Conservation (phyloP, 306 rosid genomes). For the Sophora flavescens region DNA sequence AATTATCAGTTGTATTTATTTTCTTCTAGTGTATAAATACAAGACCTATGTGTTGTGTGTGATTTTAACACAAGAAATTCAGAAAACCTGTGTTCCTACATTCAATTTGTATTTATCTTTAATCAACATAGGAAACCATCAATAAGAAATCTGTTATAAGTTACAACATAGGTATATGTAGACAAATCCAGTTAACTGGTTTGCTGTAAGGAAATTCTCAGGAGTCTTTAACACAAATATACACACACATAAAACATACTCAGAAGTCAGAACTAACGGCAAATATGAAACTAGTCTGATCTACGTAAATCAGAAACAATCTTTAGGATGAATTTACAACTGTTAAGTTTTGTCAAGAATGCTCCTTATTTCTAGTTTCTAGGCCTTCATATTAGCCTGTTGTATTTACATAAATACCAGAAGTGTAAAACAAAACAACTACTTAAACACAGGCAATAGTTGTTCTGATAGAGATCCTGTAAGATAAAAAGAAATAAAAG, state of each 20-base stretch:
- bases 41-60: no score
- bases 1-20: no score
- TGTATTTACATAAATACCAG: conserved; percentile 12
- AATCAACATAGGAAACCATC: conserved; percentile 18
- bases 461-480: conserved; percentile 9
- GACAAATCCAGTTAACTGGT: background rate
- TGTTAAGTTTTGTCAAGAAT: background rate
- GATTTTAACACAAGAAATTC: no score
- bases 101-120: background rate
- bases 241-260: background rate
- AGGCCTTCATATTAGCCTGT: background rate
- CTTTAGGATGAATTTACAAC: conserved; percentile 33
- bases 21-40: no score
- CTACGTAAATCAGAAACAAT: conserved; percentile 34
- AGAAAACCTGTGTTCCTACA: no score
- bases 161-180: background rate
- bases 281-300: conserved; percentile 10
- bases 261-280: conserved; percentile 18
- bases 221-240: background rate
- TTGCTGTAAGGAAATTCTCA: background rate
- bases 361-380: conserved; percentile 24
- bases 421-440: conserved; percentile 23
- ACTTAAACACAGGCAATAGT: conserved; percentile 33
- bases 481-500: conserved; percentile 27
- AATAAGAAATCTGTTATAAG: background rate